Evolutionary conservation across 2,329 filamentous ascomycete genomes (phyloP), one percentile per base, ranked within the genome.

Genomic region (Lachnellula cervina): DNA sequence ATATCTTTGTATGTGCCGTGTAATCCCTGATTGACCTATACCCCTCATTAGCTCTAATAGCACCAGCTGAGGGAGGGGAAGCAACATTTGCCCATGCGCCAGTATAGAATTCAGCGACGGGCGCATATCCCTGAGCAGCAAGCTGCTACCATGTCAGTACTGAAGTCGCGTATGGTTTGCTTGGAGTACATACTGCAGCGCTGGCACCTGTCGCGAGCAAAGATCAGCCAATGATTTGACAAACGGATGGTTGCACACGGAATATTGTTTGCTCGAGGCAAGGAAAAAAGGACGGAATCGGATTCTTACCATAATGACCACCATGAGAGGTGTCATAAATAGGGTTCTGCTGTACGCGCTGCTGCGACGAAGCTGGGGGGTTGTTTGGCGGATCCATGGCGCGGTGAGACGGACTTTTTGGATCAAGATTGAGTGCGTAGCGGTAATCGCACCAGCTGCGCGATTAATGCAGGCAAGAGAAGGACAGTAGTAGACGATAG

Each of bases 1-100:
- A 97, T 97, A 72, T 99, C 94, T 71, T 96, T 93, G 73, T 97
- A 96, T 60, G 88, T 88, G 59, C 91, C 92, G 56, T 87, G 89
- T 48, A 99, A 81, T 49, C 94, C 94, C 81, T 99, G 94, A 69
- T 96, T 96, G 62, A 97, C 90, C 90, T 95, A 68, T 51, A 54
- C 16, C 37, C 34, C 48, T 56, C 72, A 60, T 66, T 48, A 67
- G 55, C 54, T 57, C 49, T 9, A 14, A 52, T 52, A 43, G 32
- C 17, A 49, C 56, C 73, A 68, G 59, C 49, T 56, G 34, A 34
- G 32, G 52, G 23, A 35, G 19, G 53, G 51, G 34, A 45, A 75
- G 83, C 69, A 77, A 94, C 93, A 76, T 99, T 99, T 66, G 90
- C 88, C 92, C 93, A 97, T 59, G 90, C 87, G 16, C 92, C 92